Evolutionary conservation across 768 basidiomycete genomes (phyloP).

Genomic region (Tricholoma hemisulphureum): DNA sequence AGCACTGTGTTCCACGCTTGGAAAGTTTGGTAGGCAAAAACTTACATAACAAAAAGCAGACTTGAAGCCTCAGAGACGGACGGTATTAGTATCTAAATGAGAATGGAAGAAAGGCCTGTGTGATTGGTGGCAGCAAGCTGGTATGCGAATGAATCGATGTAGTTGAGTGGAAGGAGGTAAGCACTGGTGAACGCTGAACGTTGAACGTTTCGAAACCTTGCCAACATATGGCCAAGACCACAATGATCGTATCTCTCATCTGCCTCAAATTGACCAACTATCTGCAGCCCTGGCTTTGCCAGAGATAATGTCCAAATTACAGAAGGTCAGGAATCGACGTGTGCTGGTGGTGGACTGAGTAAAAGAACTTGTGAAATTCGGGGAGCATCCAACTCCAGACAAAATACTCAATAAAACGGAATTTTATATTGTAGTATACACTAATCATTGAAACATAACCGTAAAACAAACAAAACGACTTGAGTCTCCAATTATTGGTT

Average conservation of each 20-base stretch:
- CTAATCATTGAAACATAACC: background rate
- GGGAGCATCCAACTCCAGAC: background rate
- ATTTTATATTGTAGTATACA: background rate
- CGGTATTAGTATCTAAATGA: conserved; percentile 8
- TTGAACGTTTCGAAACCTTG: conserved; percentile 1
- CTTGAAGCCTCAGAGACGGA: conserved; percentile 10
- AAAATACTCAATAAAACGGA: conserved; percentile 22
- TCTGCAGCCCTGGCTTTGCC: conserved; percentile 13
- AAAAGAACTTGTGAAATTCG: conserved; percentile 15
- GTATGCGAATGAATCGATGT: conserved; percentile 5
- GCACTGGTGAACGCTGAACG: background rate
- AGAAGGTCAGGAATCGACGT: conserved; percentile 11
- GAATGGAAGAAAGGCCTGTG: conserved; percentile 3
- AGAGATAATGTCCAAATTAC: conserved; percentile 11
- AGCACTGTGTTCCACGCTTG: conserved; percentile 13
- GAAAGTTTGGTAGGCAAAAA: conserved; percentile 20
- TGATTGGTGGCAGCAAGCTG: background rate
- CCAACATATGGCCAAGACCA: conserved; percentile 19
- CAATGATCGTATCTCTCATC: conserved; percentile 22
- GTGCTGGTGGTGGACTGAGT: conserved; percentile 15
- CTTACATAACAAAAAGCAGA: conserved; percentile 31
- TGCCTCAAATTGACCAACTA: conserved; percentile 14
- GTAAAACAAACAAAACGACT: background rate
- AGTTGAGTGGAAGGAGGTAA: conserved; percentile 11
- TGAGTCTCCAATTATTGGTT: conserved; percentile 21